Conservation (phyloP, 768 basidiomycete species). For the Rhodotorula graminis region DNA sequence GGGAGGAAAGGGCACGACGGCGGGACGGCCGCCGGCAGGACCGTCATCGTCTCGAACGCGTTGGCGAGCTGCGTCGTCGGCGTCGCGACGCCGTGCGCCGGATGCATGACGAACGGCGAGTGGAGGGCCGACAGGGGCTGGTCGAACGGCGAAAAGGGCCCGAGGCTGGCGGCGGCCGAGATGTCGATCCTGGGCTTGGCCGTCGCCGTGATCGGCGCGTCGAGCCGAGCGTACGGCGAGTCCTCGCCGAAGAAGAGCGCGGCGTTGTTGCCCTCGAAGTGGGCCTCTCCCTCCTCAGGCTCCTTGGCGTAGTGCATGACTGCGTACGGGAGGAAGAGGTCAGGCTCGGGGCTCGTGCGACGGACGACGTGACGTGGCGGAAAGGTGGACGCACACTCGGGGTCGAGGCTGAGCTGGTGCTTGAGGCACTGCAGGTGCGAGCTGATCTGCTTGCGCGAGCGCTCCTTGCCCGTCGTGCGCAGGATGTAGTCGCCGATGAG, state of each 20-base stretch:
- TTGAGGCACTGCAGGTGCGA: constrained; percentile 48
- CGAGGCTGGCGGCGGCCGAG: background rate
- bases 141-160: background rate
- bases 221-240: constrained; percentile 13
- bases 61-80: constrained; percentile 26
- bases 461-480: constrained; percentile 42
- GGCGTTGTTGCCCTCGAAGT: constrained; percentile 31
- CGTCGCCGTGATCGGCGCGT: background rate
- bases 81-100: constrained; percentile 4
- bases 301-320: constrained; percentile 41
- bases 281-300: constrained; percentile 37
- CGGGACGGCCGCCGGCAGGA: constrained; percentile 1
- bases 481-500: constrained; percentile 46
- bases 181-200: constrained; percentile 10
- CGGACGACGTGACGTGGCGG: background rate
- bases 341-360: background rate
- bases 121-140: background rate
- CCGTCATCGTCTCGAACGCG: constrained; percentile 33
- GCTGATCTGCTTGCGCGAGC: constrained; percentile 47
- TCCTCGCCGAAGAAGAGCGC: constrained; percentile 35
- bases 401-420: constrained; percentile 40
- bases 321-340: background rate
- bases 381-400: constrained; percentile 30
- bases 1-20: constrained; percentile 29
- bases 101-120: constrained; percentile 24